Evolutionary conservation across 805 yeast species (phyloP).

Genomic region (Nakazawaea ishiwadae): DNA sequence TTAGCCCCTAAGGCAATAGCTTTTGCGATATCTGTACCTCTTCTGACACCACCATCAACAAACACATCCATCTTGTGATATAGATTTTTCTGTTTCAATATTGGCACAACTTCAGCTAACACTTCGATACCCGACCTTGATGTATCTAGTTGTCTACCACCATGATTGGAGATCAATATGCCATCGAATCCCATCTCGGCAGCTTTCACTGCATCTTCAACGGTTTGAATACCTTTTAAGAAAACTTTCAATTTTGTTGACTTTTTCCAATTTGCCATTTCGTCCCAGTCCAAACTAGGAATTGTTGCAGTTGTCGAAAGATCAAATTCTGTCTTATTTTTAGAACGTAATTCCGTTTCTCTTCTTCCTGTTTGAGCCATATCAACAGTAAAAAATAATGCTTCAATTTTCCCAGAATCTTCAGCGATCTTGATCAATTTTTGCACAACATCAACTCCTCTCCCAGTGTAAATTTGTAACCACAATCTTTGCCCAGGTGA

Average conservation of each 20-base stretch:
- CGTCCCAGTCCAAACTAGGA: conserved; percentile 50
- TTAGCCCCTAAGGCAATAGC: conserved; percentile 40
- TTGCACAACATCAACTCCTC: conserved; percentile 24
- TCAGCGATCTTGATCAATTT: conserved; percentile 27
- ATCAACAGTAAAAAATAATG: conserved; percentile 35
- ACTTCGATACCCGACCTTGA: conserved; percentile 59
- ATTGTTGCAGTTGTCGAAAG: background rate
- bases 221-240: conserved; percentile 62
- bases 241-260: conserved; percentile 43
- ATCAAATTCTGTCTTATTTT: background rate
- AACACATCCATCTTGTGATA: conserved; percentile 32
- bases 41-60: conserved; percentile 39
- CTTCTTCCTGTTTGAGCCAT: conserved; percentile 37
- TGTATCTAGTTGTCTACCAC: conserved; percentile 67
- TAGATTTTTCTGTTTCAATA: conserved; percentile 34
- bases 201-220: conserved; percentile 60
- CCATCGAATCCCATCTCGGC: conserved; percentile 57
- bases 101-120: conserved; percentile 47
- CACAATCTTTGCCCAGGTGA: conserved; percentile 31
- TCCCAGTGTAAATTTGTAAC: conserved; percentile 33
- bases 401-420: conserved; percentile 23
- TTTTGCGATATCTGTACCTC: conserved; percentile 39
- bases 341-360: conserved; percentile 28
- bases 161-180: conserved; percentile 67
- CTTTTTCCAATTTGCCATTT: conserved; percentile 47